These are phyloP conservation scores for Aegilops longissima DNA, from an alignment of 176 grass and related monocot species.

Conservation along the genomic window DNA sequence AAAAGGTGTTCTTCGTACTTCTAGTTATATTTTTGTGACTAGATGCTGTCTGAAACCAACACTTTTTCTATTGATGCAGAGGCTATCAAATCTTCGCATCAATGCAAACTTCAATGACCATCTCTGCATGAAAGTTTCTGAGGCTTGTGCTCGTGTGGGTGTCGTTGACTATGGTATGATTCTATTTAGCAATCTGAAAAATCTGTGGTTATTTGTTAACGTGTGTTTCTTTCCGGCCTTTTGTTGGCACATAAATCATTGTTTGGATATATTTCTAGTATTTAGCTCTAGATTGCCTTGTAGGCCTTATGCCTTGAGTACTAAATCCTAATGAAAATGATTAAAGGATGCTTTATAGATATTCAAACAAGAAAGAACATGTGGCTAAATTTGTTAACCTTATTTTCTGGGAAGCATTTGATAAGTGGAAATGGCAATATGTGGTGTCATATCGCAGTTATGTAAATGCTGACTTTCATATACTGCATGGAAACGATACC, in stretches of 20 bases:
- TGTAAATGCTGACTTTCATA: neutral
- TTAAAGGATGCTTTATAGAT: neutral
- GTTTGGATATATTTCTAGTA: neutral
- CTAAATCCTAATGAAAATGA: slow-evolving; percentile 2
- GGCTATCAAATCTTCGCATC: slow-evolving; percentile 88
- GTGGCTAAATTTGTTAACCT: neutral
- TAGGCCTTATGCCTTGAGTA: neutral
- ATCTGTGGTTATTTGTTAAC: slow-evolving; percentile 12
- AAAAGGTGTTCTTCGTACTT: neutral
- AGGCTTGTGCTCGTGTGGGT: slow-evolving; percentile 77
- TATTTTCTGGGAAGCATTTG: neutral
- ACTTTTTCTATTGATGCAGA: slow-evolving; percentile 48
- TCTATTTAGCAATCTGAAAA: slow-evolving; percentile 10
- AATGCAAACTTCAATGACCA: slow-evolving; percentile 95
- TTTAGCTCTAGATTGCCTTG: slow-evolving; percentile 1
- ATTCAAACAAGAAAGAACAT: neutral
- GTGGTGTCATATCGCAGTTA: neutral
- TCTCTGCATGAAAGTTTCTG: slow-evolving; percentile 87
- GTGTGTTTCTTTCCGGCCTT: neutral
- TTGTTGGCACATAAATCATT: neutral
- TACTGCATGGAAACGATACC: neutral
- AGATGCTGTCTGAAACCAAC: slow-evolving; percentile 4
- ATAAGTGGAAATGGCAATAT: neutral
- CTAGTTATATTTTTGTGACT: slow-evolving; percentile 17
- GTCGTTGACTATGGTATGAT: slow-evolving; percentile 79